Base-by-base conservation (phyloP, 345 rosid species). In the Syzygium jambos region DNA sequence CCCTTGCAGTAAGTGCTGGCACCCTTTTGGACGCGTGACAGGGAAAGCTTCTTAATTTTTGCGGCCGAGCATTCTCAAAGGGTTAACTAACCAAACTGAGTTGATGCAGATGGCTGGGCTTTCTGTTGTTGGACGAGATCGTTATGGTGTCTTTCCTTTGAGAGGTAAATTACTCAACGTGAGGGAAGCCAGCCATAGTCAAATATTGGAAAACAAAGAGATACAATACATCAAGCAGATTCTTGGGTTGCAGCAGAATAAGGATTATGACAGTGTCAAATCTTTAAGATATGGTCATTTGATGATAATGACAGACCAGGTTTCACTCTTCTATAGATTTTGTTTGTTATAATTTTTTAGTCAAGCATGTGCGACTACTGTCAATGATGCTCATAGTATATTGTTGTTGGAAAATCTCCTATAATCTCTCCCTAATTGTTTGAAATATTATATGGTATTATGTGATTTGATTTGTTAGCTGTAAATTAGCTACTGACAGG, bases 271-370 rank as follows among this genome's bases (percentile, higher is more conserved):
- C n/a, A 92, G 86, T 90, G 93, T 95, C 88, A 98, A 95, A 91
- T 87, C 98, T n/a, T 88, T 98, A 92, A 94, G 99, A 98, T 98
- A 98, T 89, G 99, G 99, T 85, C 97, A 93, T 90, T 82, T 98
- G 95, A 98, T 98, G 99, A 98, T 98, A 87, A 98, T 98, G 99
- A 96, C 99, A 7, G 99, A 98, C 90, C 99, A 96, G 97, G 99
- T 95, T 59, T 78, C 11, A 49, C 85, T 85, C 49, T 56, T 56
- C 38, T 16, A 82, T 30, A 9, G 15, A 15, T 41, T 78, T 25
- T 56, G 13, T 46, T 87, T 27, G 29, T 51, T 55, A 23, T 56
- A 2, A 6, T 56, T 56, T 27, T 57, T 21, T n/a, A 49, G 84
- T 87, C 13, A 13, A 54, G 52, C 52, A 56, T 41, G 86, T 51